Conservation (phyloP, 148 eudicot genomes). For the Rhododendron molle region DNA sequence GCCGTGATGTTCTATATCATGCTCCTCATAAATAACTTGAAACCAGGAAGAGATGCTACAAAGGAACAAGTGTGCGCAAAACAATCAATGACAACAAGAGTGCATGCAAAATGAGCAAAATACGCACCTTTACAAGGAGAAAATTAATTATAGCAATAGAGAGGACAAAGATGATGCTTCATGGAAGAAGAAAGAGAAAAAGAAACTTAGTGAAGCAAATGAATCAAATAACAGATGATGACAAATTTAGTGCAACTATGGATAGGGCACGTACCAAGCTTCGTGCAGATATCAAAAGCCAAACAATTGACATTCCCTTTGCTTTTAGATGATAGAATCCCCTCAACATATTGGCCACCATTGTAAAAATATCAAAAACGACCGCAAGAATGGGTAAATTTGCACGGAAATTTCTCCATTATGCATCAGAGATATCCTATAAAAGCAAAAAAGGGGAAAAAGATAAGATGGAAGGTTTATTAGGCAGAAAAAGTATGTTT, state of each 20-base stretch:
- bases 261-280: slow-evolving; percentile 56
- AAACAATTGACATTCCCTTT: slow-evolving; percentile 69
- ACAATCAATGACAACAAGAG: not conserved
- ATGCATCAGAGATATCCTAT: slow-evolving; percentile 87
- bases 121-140: slow-evolving; percentile 76
- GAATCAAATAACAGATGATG: slow-evolving; percentile 8
- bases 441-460: not conserved
- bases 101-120: not conserved
- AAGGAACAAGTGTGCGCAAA: not conserved
- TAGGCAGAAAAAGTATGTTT: slow-evolving; percentile 6
- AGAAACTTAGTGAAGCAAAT: not conserved
- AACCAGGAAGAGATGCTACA: not conserved
- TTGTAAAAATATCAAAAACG: slow-evolving; percentile 67
- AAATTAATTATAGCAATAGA: slow-evolving; percentile 66
- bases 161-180: slow-evolving; percentile 63
- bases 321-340: slow-evolving; percentile 45
- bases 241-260: not conserved
- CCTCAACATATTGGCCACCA: slow-evolving; percentile 52
- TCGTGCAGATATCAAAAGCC: slow-evolving; percentile 87
- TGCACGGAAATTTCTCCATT: slow-evolving; percentile 88
- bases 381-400: slow-evolving; percentile 65
- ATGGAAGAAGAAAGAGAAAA: slow-evolving; percentile 5
- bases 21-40: slow-evolving; percentile 3
- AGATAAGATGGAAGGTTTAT: not conserved
- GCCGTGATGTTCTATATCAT: not conserved